Evolutionary conservation across 768 basidiomycete genomes (phyloP).

Genomic region (Galerina sulciceps): DNA sequence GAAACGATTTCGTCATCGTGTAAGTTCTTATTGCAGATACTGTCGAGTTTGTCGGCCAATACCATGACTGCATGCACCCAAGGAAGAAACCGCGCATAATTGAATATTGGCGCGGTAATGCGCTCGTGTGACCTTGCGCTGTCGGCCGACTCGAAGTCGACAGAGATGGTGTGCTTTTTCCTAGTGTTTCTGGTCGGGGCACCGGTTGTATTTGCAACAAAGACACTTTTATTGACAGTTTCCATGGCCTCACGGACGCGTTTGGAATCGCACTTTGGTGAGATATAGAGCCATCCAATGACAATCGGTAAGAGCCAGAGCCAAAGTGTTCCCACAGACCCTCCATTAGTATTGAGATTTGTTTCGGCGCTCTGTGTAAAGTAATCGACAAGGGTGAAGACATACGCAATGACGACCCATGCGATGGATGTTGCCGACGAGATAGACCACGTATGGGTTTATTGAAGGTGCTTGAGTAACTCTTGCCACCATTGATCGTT

Average conservation of each 20-base stretch:
- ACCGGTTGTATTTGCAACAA: conserved; percentile 10
- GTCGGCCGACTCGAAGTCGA: too few species aligned
- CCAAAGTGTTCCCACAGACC: conserved; percentile 35
- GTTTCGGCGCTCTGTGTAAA: conserved; percentile 20
- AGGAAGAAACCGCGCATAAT: too few species aligned
- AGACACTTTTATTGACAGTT: conserved; percentile 31
- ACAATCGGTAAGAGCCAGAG: conserved; percentile 48
- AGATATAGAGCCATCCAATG: conserved; percentile 43
- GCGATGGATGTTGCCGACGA: conserved; percentile 40
- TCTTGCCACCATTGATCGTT: conserved; percentile 48
- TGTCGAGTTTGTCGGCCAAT: too few species aligned
- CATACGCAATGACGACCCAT: conserved; percentile 50
- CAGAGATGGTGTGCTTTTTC: too few species aligned
- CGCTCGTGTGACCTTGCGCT: too few species aligned
- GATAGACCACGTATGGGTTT: conserved; percentile 40
- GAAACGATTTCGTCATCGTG: too few species aligned
- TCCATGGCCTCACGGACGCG: conserved; percentile 32
- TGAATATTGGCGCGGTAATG: too few species aligned
- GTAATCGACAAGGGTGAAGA: conserved; percentile 40
- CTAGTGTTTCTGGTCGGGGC: too few species aligned
- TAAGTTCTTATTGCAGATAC: too few species aligned
- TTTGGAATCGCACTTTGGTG: conserved; percentile 39
- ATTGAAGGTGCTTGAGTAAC: conserved; percentile 34
- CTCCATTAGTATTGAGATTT: conserved; percentile 33
- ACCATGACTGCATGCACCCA: too few species aligned